phyloP scores from a whole-genome alignment of 805 yeast species.

The Myxozyma melibiosi region DNA sequence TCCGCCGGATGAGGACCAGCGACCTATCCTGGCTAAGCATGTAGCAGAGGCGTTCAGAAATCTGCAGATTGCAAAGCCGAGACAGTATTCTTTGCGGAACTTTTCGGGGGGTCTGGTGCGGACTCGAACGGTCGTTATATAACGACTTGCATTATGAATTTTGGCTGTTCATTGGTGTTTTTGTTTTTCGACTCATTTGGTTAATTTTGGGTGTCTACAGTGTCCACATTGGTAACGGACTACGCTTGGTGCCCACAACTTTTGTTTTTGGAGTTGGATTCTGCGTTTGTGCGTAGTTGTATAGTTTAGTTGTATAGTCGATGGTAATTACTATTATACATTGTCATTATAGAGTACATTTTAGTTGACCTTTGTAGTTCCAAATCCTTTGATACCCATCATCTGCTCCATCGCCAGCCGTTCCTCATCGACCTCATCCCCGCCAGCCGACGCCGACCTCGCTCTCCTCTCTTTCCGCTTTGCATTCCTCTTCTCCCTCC shows the following conservation, averaged over 20 bases:
- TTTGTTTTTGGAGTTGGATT: not conserved
- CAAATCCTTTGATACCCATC: constrained; percentile 68
- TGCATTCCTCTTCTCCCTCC: constrained; percentile 23
- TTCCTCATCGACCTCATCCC: constrained; percentile 1
- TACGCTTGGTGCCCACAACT: not conserved
- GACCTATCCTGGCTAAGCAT: constrained; percentile 77
- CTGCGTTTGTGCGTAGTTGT: not conserved
- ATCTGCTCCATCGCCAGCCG: constrained; percentile 40
- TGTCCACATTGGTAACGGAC: too few species aligned
- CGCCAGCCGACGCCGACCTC: constrained; percentile 8
- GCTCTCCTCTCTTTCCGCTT: constrained; percentile 31
- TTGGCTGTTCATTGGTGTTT: too few species aligned
- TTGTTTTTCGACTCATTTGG: too few species aligned
- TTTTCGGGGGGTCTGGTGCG: constrained; percentile 70
- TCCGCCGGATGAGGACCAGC: constrained; percentile 81
- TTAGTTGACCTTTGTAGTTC: constrained; percentile 47
- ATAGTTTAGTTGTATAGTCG: not conserved
- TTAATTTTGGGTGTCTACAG: too few species aligned
- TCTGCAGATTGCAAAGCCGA: constrained; percentile 60
- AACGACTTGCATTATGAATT: too few species aligned
- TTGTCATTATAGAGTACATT: not conserved
- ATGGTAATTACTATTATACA: not conserved
- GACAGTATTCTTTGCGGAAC: constrained; percentile 65
- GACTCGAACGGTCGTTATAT: constrained; percentile 55
- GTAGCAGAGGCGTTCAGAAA: constrained; percentile 88